A percentile compares a stretch with the other conserved stretches of the same genome.
Evolutionary conservation across 2,329 filamentous ascomycete species (phyloP).

Genomic region (Aspergillus sp.): DNA sequence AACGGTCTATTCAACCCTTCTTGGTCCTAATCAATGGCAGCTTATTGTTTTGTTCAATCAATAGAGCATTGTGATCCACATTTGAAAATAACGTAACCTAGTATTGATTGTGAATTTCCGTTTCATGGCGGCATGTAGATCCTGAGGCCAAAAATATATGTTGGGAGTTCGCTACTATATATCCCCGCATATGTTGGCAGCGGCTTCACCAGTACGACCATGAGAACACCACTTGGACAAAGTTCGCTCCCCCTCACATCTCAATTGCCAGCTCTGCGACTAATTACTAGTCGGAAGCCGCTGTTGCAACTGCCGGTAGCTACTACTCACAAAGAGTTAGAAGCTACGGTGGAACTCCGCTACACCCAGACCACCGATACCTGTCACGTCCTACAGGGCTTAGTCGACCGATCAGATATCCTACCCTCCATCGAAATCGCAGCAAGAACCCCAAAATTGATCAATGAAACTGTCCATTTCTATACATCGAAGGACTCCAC

Average conservation of each 20-base stretch:
- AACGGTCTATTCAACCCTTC: neutral
- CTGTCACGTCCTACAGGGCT: neutral
- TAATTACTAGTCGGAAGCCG: too few relatives aligned
- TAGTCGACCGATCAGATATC: neutral
- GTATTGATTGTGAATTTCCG: neutral
- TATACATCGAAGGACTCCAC: constrained; percentile 37
- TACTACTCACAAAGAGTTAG: neutral
- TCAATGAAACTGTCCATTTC: constrained; percentile 30
- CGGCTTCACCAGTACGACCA: neutral
- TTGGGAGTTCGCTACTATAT: neutral
- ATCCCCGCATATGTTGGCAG: neutral
- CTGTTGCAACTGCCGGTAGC: neutral
- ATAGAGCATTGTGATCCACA: neutral
- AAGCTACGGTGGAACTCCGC: neutral
- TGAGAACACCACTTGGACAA: too few relatives aligned
- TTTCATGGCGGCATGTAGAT: neutral
- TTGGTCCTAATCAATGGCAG: neutral
- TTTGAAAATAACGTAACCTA: neutral
- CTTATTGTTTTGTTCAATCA: neutral
- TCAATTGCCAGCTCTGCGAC: too few relatives aligned
- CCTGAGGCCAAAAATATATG: neutral
- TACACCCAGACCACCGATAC: neutral
- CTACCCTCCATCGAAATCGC: neutral
- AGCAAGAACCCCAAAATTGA: neutral
- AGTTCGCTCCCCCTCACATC: neutral